A percentile compares a stretch with the other conserved stretches of the same genome.
Conservation (phyloP, 768 basidiomycete genomes). For the Tylopilus rubrobrunneus region DNA sequence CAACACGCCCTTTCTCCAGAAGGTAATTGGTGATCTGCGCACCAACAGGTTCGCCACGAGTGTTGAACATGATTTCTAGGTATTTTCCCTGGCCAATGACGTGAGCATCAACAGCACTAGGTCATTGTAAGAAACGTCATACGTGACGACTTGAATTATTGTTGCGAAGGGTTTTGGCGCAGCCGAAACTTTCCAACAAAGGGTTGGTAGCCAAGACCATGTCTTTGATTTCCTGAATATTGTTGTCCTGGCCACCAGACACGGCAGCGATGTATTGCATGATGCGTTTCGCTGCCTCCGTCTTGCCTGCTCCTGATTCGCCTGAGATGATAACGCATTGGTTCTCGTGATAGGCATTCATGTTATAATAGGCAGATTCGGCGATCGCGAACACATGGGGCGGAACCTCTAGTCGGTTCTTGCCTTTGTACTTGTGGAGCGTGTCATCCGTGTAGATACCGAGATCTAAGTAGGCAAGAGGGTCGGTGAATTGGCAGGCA, state of each 20-base stretch:
- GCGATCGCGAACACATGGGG: slow-evolving; percentile 98
- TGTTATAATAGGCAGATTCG: slow-evolving; percentile 96
- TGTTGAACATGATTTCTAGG: slow-evolving; percentile 98
- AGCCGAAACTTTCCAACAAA: slow-evolving; percentile 94
- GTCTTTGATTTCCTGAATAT: slow-evolving; percentile 97
- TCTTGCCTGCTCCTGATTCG: slow-evolving; percentile 98
- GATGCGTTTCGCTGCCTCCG: slow-evolving; percentile 97
- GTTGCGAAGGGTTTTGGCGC: slow-evolving; percentile 97
- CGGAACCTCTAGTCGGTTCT: slow-evolving; percentile 96
- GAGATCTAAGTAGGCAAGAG: slow-evolving; percentile 56
- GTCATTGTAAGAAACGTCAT: slow-evolving; percentile 32
- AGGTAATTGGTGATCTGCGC: slow-evolving; percentile 99
- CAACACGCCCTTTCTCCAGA: slow-evolving; percentile 93
- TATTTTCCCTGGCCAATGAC: slow-evolving; percentile 80
- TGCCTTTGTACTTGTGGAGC: slow-evolving; percentile 82
- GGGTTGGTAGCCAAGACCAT: slow-evolving; percentile 99
- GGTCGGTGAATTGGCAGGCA: slow-evolving; percentile 5
- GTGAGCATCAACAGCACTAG: slow-evolving; percentile 4
- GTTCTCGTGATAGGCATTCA: slow-evolving; percentile 99
- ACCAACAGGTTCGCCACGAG: slow-evolving; percentile 88
- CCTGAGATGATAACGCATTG: slow-evolving; percentile 99
- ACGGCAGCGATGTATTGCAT: slow-evolving; percentile 99
- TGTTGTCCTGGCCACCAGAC: slow-evolving; percentile 80
- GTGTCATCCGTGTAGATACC: slow-evolving; percentile 96
- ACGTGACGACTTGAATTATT: slow-evolving; percentile 99